Evolutionary conservation across 1,139 yeast species (phyloP).

Genomic region (Magnusiomyces fungicola): DNA sequence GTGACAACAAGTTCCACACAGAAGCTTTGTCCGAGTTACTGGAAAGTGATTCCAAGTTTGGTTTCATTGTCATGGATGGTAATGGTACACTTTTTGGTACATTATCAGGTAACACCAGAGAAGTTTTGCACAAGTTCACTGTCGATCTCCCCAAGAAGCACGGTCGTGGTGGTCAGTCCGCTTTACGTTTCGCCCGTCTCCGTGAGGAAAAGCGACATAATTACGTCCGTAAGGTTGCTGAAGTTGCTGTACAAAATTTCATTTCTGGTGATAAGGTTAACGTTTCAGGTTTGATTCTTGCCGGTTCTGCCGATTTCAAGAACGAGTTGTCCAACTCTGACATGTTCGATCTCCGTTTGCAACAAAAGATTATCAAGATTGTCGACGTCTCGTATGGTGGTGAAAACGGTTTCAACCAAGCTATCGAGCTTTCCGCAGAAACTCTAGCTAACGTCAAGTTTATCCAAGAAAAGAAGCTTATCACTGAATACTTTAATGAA

Average conservation of each 20-base stretch:
- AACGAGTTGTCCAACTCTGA: slow-evolving; percentile 89
- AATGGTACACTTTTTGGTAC: slow-evolving; percentile 95
- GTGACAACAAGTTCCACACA: slow-evolving; percentile 97
- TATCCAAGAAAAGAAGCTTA: slow-evolving; percentile 94
- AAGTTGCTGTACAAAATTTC: slow-evolving; percentile 94
- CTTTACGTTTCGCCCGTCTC: slow-evolving; percentile 95
- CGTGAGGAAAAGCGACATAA: slow-evolving; percentile 99
- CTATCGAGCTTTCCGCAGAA: slow-evolving; percentile 94
- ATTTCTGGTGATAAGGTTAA: slow-evolving; percentile 88
- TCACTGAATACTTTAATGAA: slow-evolving; percentile 88
- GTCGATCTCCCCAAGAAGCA: slow-evolving; percentile 98
- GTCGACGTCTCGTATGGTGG: slow-evolving; percentile 99
- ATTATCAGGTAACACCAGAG: slow-evolving; percentile 95
- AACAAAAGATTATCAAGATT: slow-evolving; percentile 77
- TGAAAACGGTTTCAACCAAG: slow-evolving; percentile 98
- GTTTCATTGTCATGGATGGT: slow-evolving; percentile 99
- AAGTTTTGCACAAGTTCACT: slow-evolving; percentile 88
- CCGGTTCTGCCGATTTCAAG: slow-evolving; percentile 98
- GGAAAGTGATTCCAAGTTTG: slow-evolving; percentile 92
- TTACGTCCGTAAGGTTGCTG: slow-evolving; percentile 96
- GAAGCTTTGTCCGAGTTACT: slow-evolving; percentile 91
- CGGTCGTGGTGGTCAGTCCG: slow-evolving; percentile 99
- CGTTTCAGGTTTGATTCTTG: slow-evolving; percentile 88
- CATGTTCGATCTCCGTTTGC: slow-evolving; percentile 83
- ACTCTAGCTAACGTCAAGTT: slow-evolving; percentile 93